Base-by-base conservation (phyloP, 495 filamentous ascomycete species). In the Bryoglossum gracile region DNA sequence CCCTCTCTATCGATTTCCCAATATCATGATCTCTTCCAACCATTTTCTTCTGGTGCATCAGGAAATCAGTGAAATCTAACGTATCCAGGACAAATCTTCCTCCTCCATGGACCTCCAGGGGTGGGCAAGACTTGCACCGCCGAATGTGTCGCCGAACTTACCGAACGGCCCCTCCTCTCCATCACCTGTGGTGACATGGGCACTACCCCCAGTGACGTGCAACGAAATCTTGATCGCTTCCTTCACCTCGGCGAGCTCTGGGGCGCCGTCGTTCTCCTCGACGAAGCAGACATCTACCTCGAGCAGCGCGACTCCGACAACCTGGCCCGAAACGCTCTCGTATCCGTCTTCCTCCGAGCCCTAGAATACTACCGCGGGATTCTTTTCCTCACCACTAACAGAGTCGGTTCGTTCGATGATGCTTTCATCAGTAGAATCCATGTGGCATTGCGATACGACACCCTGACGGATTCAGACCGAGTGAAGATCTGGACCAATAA, bases 201-300 rank as follows among this genome's bases (percentile, higher is more conserved):
- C 13, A 60, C 50, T 4, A 43, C 13, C 10, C 14, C 47, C 16
- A 23, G 10, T 11, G 17, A 21, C 2, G 44, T 54, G 8, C 41
- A 57, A 39, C n/a, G 16, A 13, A 39, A 43, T 16, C 49, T 57
- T 8, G 22, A 46, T 30, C 26, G 26, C 6, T 30, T 37, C 16
- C 34, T 37, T 17, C 8, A 37, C 16, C 34, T 37, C 8, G 34
- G 34, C 34, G 16, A 37, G 34, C 8, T 28, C 2, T 53, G 50
- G 50, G 30, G 22, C 13, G 48, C 59, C 19, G 45, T 65, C n/a
- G 43, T 64, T 0, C 46, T 65, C 17, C 49, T 64, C 14, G 62
- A 65, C 35, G 61, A 65, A 43, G 62, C 61, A 14, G 62, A 65
- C 32, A 46, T 65, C 16, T 62, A 48, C 33, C 47, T 65, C 28